Conservation (phyloP, 768 basidiomycete genomes). For the Collybiopsis confluens region DNA sequence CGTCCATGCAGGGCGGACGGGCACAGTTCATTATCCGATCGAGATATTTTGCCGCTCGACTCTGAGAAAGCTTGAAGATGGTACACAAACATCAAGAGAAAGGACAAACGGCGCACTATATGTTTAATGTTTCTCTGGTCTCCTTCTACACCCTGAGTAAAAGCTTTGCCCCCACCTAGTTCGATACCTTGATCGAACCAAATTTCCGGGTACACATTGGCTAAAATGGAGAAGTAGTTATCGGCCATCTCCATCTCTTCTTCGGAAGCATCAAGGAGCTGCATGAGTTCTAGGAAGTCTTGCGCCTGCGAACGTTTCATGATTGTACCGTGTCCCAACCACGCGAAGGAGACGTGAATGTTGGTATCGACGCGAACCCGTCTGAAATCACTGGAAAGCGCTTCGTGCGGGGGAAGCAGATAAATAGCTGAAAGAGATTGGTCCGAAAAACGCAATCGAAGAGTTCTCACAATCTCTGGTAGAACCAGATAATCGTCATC, state of each 20-base stretch:
- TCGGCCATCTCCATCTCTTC: conserved; percentile 64
- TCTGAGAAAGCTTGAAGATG: conserved; percentile 23
- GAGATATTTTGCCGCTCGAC: conserved; percentile 41
- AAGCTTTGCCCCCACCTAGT: conserved; percentile 55
- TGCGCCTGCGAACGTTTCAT: conserved; percentile 37
- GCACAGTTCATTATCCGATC: conserved; percentile 24
- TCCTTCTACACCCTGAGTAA: conserved; percentile 58
- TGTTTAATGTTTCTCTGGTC: conserved; percentile 52
- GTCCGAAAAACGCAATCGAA: conserved; percentile 37
- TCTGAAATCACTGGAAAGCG: conserved; percentile 49
- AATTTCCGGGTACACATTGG: conserved; percentile 50
- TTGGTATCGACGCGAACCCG: conserved; percentile 30
- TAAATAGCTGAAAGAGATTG: conserved; percentile 33
- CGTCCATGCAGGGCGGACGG: neutral
- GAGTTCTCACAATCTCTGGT: conserved; percentile 50
- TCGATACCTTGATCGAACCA: conserved; percentile 66
- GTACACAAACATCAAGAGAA: neutral
- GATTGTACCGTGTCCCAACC: conserved; percentile 64
- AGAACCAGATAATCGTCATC: conserved; percentile 66
- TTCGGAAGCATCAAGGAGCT: conserved; percentile 35
- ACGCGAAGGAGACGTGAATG: conserved; percentile 56
- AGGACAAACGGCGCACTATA: conserved; percentile 41
- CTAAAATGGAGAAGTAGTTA: conserved; percentile 61
- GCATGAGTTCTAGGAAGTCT: conserved; percentile 47
- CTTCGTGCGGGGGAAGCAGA: conserved; percentile 59